Evolutionary conservation across 805 yeast genomes (phyloP), one percentile per base, ranked within the genome.

Genomic region (Ogataea nakhonphanomensis): DNA sequence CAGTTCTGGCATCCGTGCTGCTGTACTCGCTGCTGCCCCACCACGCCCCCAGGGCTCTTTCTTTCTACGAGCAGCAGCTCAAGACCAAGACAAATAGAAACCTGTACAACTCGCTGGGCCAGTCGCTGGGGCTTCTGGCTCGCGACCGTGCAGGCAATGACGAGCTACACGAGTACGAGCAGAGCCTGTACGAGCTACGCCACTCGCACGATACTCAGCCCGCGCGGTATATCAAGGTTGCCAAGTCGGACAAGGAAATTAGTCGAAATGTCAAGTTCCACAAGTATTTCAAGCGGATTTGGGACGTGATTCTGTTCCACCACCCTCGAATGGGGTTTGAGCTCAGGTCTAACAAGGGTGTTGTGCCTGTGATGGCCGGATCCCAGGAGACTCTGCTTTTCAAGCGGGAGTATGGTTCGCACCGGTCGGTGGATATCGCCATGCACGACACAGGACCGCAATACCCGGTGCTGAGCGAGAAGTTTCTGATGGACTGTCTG

Each of bases 401-500:
- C 20, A 43, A 37, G 9, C 49, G 64, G 33, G 45, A 35, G n/a
- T 61, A 57, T 28, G 65, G 64, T 7, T 23, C 49, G 12, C 57
- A 51, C 43, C 58, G 58, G 11, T 46, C 55, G 8, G 46, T 53
- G 4, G 52, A 61, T 36, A 53, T 62, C 30, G 65, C 66, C 12
- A 33, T 53, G 36, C 65, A 61, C 41, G 65, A 61, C 39, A 42
- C 33, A 10, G 57, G 50, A 8, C 47, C 50, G 3, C 39, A 45
- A 11, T 43, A 41, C 29, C 72, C 70, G 0, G 57, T 71, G 0
- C 69, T 79, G 51, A 69, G 79, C 7, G 84, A 80, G 48, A 64
- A 69, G 12, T 79, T 69, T 56, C 62, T 81, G 26, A 59, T 65
- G 7, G 59, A 70, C 12, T 78, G 78, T 49, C 61, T 81, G 12